Base-by-base conservation (phyloP, 495 filamentous ascomycete genomes). In the Talaromyces proteolyticus region DNA sequence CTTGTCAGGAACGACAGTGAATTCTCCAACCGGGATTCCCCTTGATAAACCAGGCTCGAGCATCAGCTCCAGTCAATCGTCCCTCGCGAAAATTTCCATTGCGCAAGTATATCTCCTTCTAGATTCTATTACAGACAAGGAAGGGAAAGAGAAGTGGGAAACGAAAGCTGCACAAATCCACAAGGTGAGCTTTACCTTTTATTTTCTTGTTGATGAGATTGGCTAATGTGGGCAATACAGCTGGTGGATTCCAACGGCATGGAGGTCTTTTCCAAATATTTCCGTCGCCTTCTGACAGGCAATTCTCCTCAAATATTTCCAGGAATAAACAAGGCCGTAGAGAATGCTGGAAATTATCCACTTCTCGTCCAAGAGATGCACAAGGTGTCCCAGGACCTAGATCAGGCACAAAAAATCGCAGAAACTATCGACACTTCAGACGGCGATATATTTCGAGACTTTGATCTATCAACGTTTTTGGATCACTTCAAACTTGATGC, bases 171-270 rank as follows among this genome's bases (percentile, higher is more conserved):
- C 93, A 61, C 88, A 92, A 64, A 86, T 99, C 57, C 82, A 83
- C 59, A 94, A 90, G 79, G 92, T 96, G 75, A 57, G 79, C 60
- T 29, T 23, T 50, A 4, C 10, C 10, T 4, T 14, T 42, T n/a
- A 18, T 34, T 6, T 36, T 4, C 3, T 29, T 29, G 2, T 16
- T 37, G 1, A 40, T 17, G 38, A 10, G 21, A 17, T n/a, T 40
- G 25, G 26, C 26, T 49, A 42, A 50, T 14, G 5, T 17, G 4
- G 34, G 24, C 24, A 25, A 55, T 64, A 22, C 65, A 95, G 90
- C 80, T 96, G 56, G 83, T 95, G 63, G 86, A 93, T 77, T 89
- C 90, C 53, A 82, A 93, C 91, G 89, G 89, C 62, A 96, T 96
- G 91, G 91, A 95, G 74, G 89, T 93, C 57, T 96, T 87, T 68